Evolutionary conservation across 768 basidiomycete genomes (phyloP), one percentile per base, ranked within the genome.

Genomic region (Podaxis mareebaensis): DNA sequence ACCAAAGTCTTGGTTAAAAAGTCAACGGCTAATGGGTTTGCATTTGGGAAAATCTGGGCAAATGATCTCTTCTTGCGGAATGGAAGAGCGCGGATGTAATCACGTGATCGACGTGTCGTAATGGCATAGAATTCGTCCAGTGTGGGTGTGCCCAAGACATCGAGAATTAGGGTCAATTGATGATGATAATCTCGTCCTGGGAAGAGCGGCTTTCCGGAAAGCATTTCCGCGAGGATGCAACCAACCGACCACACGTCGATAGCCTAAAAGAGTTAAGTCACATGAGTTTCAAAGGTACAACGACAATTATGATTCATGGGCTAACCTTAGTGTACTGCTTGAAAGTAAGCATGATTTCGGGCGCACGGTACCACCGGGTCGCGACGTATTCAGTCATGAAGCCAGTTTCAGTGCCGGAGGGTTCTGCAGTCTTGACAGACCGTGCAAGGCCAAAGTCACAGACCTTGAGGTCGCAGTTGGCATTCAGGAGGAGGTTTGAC

Each of bases 371-470:
- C 97, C 97, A 99, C 68, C 97, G 83, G 26, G 97, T 99, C 2
- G 97, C 96, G 54, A 99, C 97, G 71, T 96, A 96, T 87, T 95
- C 93, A 1, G 94, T 96, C 94, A 96, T 95, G 79, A 95, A 95
- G 4, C 89, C 89, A 5, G 84, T 92, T 69, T 92, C 91, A 6
- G 90, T 92, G 24, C 91, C 92, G 13, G 88, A 90, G 0, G 91
- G 90, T 73, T 92, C 91, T 4, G 92, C 91, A 3, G 92, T 93
- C 76, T 85, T 91, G 46, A 93, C 91, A 10, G 90, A 92, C n/a
- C 95, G 85, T 1, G 95, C 95, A 39, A 97, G 83, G 56, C 97
- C 97, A 73, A 99, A 99, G 73, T 99, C 96, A 76, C 92, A 87
- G 44, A 93, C 94, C 79, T 96, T 96, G 60, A 98, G 85, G 76